phyloP scores from a whole-genome alignment of 202 grass and related monocot species.

The Alloteropsis angusta region DNA sequence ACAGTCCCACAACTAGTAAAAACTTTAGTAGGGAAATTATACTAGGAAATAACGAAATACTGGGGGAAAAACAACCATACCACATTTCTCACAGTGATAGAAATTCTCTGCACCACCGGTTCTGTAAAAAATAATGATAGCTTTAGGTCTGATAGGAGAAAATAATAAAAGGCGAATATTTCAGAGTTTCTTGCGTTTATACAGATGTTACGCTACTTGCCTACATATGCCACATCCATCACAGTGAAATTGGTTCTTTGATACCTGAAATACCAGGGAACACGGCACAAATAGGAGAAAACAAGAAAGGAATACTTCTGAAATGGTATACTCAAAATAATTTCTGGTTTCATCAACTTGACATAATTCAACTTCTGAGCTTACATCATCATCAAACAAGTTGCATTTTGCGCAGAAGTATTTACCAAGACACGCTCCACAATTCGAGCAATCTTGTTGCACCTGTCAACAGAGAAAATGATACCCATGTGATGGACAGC shows the following conservation, averaged over 20 bases:
- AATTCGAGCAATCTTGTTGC: conserved; percentile 51
- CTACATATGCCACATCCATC: conserved; percentile 68
- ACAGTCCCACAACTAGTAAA: not conserved
- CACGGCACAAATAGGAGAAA: not conserved
- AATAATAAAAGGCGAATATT: not conserved
- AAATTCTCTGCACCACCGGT: conserved; percentile 54
- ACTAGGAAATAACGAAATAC: not conserved
- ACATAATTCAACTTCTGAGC: not conserved
- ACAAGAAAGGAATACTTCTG: conserved; percentile 2
- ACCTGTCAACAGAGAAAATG: conserved; percentile 25
- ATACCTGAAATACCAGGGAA: conserved; percentile 28
- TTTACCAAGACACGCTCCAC: conserved; percentile 52
- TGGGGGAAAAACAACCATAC: not conserved
- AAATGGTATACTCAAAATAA: not conserved
- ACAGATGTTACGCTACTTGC: conserved; percentile 18
- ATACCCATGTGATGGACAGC: not conserved
- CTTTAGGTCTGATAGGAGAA: not conserved
- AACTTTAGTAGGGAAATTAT: not conserved
- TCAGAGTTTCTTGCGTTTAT: not conserved
- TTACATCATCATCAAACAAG: conserved; percentile 80
- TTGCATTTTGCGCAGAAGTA: conserved; percentile 72
- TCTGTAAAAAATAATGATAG: not conserved
- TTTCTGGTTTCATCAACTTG: not conserved
- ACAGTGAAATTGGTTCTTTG: conserved; percentile 71
- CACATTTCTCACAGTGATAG: conserved; percentile 53